Evolutionary conservation across 192 early-diverging fungal species (phyloP).

Genomic region (Piromyces sp.): DNA sequence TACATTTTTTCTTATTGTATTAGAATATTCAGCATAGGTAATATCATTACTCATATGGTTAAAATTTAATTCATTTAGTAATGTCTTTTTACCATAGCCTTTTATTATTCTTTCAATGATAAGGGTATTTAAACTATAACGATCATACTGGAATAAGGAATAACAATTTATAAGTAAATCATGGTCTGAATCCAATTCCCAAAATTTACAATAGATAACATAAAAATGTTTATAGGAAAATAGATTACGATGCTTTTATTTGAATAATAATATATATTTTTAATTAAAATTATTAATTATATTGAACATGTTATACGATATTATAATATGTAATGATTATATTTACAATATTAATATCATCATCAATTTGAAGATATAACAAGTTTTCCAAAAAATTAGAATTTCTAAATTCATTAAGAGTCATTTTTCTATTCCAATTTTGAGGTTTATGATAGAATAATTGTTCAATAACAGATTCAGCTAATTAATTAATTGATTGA

Average conservation of each 20-base stretch:
- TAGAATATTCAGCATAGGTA: background rate
- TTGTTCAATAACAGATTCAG: conserved; percentile 75
- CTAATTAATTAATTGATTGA: conserved; percentile 3
- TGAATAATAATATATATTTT: no score
- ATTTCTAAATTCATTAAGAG: conserved; percentile 54
- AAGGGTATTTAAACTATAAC: conserved; percentile 42
- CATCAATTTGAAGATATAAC: conserved; percentile 39
- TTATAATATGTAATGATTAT: no score
- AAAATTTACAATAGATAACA: conserved; percentile 83
- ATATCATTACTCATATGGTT: background rate
- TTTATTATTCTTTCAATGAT: conserved; percentile 57
- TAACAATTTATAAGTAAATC: conserved; percentile 55
- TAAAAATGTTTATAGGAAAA: conserved; percentile 98
- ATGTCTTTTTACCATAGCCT: conserved; percentile 24
- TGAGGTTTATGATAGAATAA: conserved; percentile 62
- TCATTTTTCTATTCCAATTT: conserved; percentile 52
- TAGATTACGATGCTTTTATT: conserved; percentile 45
- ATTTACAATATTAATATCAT: conserved; percentile 57
- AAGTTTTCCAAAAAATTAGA: conserved; percentile 42
- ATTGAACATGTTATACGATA: no score
- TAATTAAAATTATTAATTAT: no score
- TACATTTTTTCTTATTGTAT: background rate
- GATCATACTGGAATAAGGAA: conserved; percentile 58
- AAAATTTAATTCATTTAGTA: background rate
- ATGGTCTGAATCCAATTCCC: conserved; percentile 79